These are phyloP conservation scores for Dactylellina drechsleri DNA, from an alignment of 2,329 filamentous ascomycete genomes.

Conservation along the genomic window DNA sequence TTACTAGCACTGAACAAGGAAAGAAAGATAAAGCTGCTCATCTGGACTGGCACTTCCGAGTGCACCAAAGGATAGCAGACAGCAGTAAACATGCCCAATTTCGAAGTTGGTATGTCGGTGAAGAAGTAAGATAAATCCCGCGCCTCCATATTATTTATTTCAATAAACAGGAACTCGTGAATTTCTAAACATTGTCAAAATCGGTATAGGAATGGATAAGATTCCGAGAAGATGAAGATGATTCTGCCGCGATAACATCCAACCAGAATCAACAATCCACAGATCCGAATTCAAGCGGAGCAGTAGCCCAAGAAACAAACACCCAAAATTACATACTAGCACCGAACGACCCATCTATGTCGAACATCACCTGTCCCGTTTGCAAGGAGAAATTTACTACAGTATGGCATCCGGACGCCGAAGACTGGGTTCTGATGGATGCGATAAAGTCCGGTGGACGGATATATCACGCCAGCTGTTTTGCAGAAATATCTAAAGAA, in stretches of 20 bases:
- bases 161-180: not conserved
- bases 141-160: not conserved
- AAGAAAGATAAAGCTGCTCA: conserved; percentile 87
- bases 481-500: conserved; percentile 80
- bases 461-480: conserved; percentile 90
- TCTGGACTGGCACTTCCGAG: conserved; percentile 98
- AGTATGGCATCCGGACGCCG: conserved; percentile 88
- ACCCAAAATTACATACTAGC: conserved; percentile 74
- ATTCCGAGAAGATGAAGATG: conserved; percentile 81
- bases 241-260: conserved; percentile 63
- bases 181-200: conserved; percentile 3
- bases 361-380: conserved; percentile 86
- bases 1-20: conserved; percentile 79
- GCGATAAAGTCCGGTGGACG: conserved; percentile 79
- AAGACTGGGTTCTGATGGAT: conserved; percentile 98
- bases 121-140: conserved; percentile 70
- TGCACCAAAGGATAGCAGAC: conserved; percentile 87
- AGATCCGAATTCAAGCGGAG: conserved; percentile 61
- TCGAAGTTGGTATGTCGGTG: conserved; percentile 93
- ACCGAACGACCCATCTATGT: conserved; percentile 78
- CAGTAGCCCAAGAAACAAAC: conserved; percentile 57
- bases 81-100: conserved; percentile 86
- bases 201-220: conserved; percentile 82
- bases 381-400: conserved; percentile 96
- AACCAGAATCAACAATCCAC: conserved; percentile 17